Percentiles rank a stretch among this genome's conserved stretches.
Evolutionary conservation across 2,329 filamentous ascomycete species (phyloP).

Genomic region (Scedosporium minutisporum): DNA sequence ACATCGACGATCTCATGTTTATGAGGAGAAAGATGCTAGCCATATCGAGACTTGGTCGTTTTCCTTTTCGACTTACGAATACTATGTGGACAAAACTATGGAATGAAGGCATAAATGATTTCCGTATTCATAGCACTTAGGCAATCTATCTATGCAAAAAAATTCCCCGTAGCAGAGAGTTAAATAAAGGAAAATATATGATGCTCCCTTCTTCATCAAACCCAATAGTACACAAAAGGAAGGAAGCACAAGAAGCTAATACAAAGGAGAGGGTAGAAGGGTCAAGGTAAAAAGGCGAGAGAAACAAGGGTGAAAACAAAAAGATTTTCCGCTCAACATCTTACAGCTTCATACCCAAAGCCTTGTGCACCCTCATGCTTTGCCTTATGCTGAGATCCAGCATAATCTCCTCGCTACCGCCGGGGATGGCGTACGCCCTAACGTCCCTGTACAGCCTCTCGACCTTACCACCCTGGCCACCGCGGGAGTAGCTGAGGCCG

Average conservation of each 20-base stretch:
- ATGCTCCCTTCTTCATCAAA: background rate
- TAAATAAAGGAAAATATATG: background rate
- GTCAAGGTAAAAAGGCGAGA: background rate
- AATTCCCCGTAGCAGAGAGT: background rate
- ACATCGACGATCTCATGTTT: no score
- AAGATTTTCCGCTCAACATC: background rate
- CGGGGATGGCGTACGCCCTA: conserved; percentile 89
- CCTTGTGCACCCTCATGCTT: conserved; percentile 78
- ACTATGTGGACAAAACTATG: background rate
- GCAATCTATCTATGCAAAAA: conserved; percentile 1
- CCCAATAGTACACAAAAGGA: background rate
- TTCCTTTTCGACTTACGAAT: no score
- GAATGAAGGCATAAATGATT: background rate
- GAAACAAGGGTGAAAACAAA: conserved; percentile 1
- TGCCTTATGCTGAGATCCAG: conserved; percentile 91
- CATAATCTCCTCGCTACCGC: conserved; percentile 98
- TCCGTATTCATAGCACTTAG: background rate
- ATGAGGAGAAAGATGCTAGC: no score
- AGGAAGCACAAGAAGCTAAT: background rate
- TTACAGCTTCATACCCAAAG: conserved; percentile 91
- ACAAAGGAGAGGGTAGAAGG: background rate
- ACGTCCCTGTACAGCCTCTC: conserved; percentile 94
- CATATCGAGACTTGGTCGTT: no score
- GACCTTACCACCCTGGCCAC: conserved; percentile 90
- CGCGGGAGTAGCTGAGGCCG: conserved; percentile 81